Evolutionary conservation across 345 rosid species (phyloP), one percentile per base, ranked within the genome.

Genomic region (Streptanthus diversifolius): DNA sequence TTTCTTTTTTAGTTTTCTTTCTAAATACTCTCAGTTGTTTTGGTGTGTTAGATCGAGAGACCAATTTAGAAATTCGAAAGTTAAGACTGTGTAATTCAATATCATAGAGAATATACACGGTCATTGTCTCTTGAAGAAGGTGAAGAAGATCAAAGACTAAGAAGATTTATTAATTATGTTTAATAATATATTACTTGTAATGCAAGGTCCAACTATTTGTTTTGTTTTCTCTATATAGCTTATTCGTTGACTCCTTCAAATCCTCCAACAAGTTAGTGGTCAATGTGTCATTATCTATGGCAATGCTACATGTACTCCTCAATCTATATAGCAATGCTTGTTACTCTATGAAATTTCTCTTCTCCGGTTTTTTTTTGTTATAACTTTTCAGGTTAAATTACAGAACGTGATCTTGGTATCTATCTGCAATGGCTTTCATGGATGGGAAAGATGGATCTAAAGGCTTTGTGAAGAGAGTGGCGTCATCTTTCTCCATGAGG

Each of bases 261-360:
- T 32, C 27, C 59, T 62, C 68, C 39, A 39, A 37, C 11, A 56
- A 63, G 61, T 77, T 76, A 77, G 80, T 77, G 80, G 37, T 29
- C 55, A 18, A 32, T 56, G 60, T 77, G 76, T 77, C 76, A 47
- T 55, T 36, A 27, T 70, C 61, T 48, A 18, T 1, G 14, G 53
- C 2, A 55, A 29, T 68, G 19, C 30, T 57, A 73, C 77, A 76
- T 76, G 80, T 55, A 63, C 36, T 63, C 80, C 80, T 76, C 69
- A 75, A 75, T 14, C 60, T 63, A 63, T 63, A 63, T 36, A 39
- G n/a, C 39, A 51, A 29, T 75, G 39, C 44, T 58, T 17, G 71
- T 57, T 8, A 48, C 61, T 49, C 35, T n/a, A 1, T 37, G 25
- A 22, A 39, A 62, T 58, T 2, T 61, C 14, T 67, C 51, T 54